These are phyloP conservation scores for Perkinsus olseni DNA, from an alignment of 169 alveolate species.

Conservation along the genomic window DNA sequence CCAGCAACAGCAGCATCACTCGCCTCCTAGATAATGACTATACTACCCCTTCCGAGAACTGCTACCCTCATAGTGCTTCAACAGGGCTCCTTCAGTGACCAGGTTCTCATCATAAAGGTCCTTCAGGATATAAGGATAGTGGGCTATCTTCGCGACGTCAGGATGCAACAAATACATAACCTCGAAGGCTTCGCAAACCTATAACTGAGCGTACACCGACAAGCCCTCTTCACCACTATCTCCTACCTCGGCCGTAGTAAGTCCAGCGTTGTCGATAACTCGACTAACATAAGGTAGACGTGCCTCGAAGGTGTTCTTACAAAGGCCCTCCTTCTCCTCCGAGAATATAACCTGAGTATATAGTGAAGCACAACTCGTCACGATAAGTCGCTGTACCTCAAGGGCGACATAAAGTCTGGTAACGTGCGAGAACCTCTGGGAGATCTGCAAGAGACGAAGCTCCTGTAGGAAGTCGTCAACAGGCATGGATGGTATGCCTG, in stretches of 20 bases:
- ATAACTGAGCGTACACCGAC: background rate
- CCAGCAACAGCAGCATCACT: background rate
- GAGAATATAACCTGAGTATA: background rate
- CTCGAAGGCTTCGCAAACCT: background rate
- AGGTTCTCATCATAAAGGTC: conserved; percentile 29
- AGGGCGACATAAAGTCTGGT: conserved; percentile 56
- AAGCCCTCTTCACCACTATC: background rate
- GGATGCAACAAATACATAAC: background rate
- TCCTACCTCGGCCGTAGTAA: background rate
- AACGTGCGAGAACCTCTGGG: conserved; percentile 73
- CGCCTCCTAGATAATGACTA: conserved; percentile 16
- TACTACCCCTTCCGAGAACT: background rate
- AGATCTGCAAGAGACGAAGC: conserved; percentile 74
- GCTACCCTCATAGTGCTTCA: conserved; percentile 6
- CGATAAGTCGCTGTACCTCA: background rate
- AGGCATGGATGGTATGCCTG: conserved; percentile 38
- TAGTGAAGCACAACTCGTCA: background rate
- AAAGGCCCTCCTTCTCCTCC: background rate
- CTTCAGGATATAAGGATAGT: conserved; percentile 26
- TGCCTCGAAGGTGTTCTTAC: background rate
- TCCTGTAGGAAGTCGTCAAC: conserved; percentile 67
- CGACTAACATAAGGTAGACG: background rate
- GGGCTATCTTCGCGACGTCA: background rate
- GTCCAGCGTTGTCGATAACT: background rate
- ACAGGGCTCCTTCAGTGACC: conserved; percentile 19